Evolutionary conservation across 78 protist species (phyloP), one percentile per base, ranked within the genome.

Genomic region (Dictyostelium brefeldianum): DNA sequence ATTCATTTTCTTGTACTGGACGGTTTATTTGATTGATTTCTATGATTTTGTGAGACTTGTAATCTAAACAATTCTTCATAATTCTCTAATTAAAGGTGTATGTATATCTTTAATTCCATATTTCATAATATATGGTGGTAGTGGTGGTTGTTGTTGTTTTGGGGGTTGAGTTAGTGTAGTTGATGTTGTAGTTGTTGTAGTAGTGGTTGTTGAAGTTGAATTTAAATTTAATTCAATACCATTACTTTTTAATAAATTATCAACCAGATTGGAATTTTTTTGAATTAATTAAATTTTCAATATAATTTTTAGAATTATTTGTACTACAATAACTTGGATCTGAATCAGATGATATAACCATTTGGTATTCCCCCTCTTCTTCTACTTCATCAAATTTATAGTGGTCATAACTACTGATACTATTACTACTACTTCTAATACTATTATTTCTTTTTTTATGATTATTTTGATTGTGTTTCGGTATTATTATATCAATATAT

Each of bases 11-110:
- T 36, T 36, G 1, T 36, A 3, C 43, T 36, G 43, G 43, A 3
- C 43, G 43, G 2, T 36, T 36, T 36, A 36, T 36, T 36, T 36
- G 43, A 36, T 36, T 3, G 43, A 51, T 69, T 69, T 48, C 83
- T 85, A 41, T 12, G 9, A 57, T 85, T 59, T 48, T 85, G 92
- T 59, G 70, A 27, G 7, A 85, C 29, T 29, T 85, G 92, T 20
- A 85, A 51, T 46, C 51, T 85, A 75, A 59, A 85, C 20, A 85
- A n/a, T 12, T 74, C 67, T 8, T 71, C 83, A 25, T 73, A 75
- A 7, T 71, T 71, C 5, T 85, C 92, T 27, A 69, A 41, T 25
- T 74, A 36, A n/a, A 22, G 6, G n/a, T 84, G 29, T 43, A 59
- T 70, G 43, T 56, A 22, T 5, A 29, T 62, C 56, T 48, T 15